Percentiles rank a stretch among this genome's conserved stretches.
Evolutionary conservation across 768 basidiomycete species (phyloP).

Genomic region (Grammothele lineata): DNA sequence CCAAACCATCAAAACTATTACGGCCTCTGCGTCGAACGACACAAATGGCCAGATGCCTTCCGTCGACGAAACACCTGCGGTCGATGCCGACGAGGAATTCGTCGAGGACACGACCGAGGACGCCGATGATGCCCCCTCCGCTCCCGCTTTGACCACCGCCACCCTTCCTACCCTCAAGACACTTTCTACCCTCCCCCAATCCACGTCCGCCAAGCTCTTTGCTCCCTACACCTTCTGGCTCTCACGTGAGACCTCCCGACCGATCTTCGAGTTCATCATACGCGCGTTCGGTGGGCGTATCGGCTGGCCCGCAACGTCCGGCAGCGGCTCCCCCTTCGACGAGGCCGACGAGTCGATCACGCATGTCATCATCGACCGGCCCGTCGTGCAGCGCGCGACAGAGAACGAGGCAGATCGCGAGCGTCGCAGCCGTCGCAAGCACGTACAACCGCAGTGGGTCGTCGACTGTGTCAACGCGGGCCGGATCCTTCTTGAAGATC

Average conservation of each 20-base stretch:
- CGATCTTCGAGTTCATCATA: constrained; percentile 92
- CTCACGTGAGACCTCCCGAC: constrained; percentile 86
- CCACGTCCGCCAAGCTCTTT: constrained; percentile 64
- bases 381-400: constrained; percentile 44
- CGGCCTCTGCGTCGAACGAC: constrained; percentile 23
- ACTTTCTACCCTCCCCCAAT: constrained; percentile 54
- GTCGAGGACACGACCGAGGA: constrained; percentile 55
- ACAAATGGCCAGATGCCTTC: constrained; percentile 36
- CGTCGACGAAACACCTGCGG: constrained; percentile 23
- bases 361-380: constrained; percentile 93
- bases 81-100: constrained; percentile 57
- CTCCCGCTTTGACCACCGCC: constrained; percentile 57
- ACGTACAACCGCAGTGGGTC: constrained; percentile 97
- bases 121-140: constrained; percentile 38
- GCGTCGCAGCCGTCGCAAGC: constrained; percentile 66
- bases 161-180: constrained; percentile 68
- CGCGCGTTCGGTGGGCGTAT: constrained; percentile 89
- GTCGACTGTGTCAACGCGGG: constrained; percentile 92
- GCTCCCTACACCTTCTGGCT: constrained; percentile 87
- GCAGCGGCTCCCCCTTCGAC: constrained; percentile 73
- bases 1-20: constrained; percentile 57
- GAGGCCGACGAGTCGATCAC: constrained; percentile 84
- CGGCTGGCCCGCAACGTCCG: constrained; percentile 83
- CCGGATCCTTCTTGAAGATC: constrained; percentile 78
- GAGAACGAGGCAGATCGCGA: constrained; percentile 59